Evolutionary conservation across 78 protist species (phyloP).

Genomic region (Capsaspora owczarzaki): DNA sequence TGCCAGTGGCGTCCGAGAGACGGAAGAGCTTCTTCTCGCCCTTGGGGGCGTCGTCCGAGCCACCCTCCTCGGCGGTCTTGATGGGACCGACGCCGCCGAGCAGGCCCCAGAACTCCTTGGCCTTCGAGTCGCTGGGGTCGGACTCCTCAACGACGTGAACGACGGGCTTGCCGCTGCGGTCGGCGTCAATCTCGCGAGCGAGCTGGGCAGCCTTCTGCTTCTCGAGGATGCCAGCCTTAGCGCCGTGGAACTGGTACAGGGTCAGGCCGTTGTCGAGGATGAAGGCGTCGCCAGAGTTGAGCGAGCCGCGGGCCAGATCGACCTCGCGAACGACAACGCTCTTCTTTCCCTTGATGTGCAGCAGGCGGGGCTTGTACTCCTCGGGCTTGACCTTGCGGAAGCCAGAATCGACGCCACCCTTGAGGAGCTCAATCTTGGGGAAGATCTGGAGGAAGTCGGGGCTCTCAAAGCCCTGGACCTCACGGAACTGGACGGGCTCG

Average conservation of each 20-base stretch:
- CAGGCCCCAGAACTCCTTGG: not conserved
- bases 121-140: no score
- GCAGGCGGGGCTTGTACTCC: slow-evolving; percentile 24
- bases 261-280: slow-evolving; percentile 28
- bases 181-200: not conserved
- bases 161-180: not conserved
- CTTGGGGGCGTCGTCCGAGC: not conserved
- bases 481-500: slow-evolving; percentile 65
- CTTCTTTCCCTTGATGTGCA: slow-evolving; percentile 28
- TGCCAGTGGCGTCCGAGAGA: not conserved
- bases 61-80: slow-evolving; percentile 17
- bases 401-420: slow-evolving; percentile 31
- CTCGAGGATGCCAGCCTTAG: not conserved
- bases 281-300: slow-evolving; percentile 48
- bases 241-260: slow-evolving; percentile 15
- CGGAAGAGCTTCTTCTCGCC: not conserved
- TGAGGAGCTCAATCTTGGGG: not conserved
- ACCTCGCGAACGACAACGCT: not conserved
- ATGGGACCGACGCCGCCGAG: not conserved
- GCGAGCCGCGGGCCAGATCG: not conserved
- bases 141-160: slow-evolving; percentile 1
- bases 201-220: not conserved
- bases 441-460: not conserved
- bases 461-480: slow-evolving; percentile 31
- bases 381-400: slow-evolving; percentile 18